Evolutionary conservation across 495 filamentous ascomycete species (phyloP).

Genomic region (Tuber microsphaerosporum): DNA sequence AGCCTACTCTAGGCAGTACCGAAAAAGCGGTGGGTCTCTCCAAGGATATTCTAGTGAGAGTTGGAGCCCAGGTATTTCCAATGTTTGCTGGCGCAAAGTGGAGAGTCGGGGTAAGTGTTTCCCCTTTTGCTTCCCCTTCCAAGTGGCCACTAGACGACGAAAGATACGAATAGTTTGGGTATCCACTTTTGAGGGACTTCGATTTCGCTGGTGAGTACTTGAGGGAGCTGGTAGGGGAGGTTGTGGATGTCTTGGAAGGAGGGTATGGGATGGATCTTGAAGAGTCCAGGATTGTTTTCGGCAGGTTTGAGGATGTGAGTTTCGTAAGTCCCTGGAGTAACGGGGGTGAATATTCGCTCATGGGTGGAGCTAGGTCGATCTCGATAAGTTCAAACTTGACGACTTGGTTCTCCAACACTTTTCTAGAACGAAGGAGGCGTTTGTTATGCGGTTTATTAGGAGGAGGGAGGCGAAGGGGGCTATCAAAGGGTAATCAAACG

Average conservation of each 20-base stretch:
- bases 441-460: constrained; percentile 9
- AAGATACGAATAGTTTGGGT: neutral
- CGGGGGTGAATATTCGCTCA: neutral
- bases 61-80: neutral
- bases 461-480: neutral
- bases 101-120: neutral
- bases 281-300: neutral
- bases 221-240: constrained; percentile 5
- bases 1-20: neutral
- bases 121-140: neutral
- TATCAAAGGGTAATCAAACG: neutral
- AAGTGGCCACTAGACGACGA: neutral
- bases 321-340: neutral
- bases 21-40: neutral
- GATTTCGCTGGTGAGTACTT: constrained; percentile 2
- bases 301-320: constrained; percentile 6
- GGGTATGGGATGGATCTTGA: constrained; percentile 10
- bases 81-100: neutral
- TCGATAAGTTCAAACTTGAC: constrained; percentile 5
- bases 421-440: neutral
- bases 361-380: neutral
- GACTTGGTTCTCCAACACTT: constrained; percentile 9
- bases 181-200: constrained; percentile 10
- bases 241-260: constrained; percentile 6
- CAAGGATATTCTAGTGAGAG: neutral